A percentile compares a stretch with the other conserved stretches of the same genome.
Conservation (phyloP, 768 basidiomycete species). For the Lactarius tabidus region DNA sequence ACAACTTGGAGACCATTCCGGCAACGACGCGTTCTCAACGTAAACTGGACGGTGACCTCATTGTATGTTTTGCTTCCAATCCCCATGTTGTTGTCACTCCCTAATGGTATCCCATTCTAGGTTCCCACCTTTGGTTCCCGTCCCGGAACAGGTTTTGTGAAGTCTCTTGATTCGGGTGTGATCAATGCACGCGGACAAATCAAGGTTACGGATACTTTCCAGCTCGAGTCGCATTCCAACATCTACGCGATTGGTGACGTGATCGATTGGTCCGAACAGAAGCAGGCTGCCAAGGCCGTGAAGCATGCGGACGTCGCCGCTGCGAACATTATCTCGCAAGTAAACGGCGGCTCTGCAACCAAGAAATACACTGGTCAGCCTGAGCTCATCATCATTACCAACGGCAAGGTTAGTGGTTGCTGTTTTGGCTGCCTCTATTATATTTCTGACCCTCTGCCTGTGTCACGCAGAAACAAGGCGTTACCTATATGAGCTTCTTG, state of each 20-base stretch:
- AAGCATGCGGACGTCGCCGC: slow-evolving; percentile 44
- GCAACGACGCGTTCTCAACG: slow-evolving; percentile 51
- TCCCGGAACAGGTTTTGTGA: slow-evolving; percentile 53
- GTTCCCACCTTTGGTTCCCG: slow-evolving; percentile 34
- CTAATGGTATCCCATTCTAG: slow-evolving; percentile 19
- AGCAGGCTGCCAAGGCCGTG: slow-evolving; percentile 47
- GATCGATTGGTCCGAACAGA: slow-evolving; percentile 60
- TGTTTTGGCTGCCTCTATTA: not conserved
- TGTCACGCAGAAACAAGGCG: slow-evolving; percentile 10
- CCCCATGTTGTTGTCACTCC: not conserved
- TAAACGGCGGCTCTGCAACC: slow-evolving; percentile 36
- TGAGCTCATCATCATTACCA: slow-evolving; percentile 44
- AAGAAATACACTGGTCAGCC: slow-evolving; percentile 46
- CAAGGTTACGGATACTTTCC: slow-evolving; percentile 54
- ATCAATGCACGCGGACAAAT: slow-evolving; percentile 42
- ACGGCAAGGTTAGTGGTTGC: slow-evolving; percentile 21
- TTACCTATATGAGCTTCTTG: slow-evolving; percentile 17
- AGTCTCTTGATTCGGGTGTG: slow-evolving; percentile 39
- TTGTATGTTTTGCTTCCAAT: slow-evolving; percentile 42
- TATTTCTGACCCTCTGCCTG: not conserved
- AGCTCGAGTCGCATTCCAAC: slow-evolving; percentile 45
- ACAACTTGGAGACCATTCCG: slow-evolving; percentile 34
- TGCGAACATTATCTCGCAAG: slow-evolving; percentile 46
- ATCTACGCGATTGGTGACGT: slow-evolving; percentile 68
- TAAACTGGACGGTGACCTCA: slow-evolving; percentile 49